A percentile compares a stretch with the other conserved stretches of the same genome.
These are phyloP conservation scores for Pouteria campechiana DNA, from an alignment of 179 eudicot species.

Conservation along the genomic window DNA sequence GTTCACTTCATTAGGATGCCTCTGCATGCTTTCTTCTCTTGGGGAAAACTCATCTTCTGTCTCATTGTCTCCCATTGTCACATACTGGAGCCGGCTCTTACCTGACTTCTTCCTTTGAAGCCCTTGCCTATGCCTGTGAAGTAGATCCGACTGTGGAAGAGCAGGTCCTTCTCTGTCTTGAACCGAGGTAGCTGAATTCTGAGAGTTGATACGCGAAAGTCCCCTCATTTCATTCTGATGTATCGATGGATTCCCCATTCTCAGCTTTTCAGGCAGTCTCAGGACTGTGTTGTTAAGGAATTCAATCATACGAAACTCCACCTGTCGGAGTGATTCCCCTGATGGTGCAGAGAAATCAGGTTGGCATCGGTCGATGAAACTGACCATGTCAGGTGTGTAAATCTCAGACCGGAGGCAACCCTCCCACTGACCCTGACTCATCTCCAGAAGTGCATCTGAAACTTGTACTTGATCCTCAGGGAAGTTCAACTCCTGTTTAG, in stretches of 20 bases:
- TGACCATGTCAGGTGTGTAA: conserved; percentile 58
- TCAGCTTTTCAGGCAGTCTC: conserved; percentile 62
- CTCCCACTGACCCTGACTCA: conserved; percentile 98
- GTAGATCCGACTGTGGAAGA: conserved; percentile 57
- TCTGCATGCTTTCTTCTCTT: conserved; percentile 40
- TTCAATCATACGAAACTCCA: conserved; percentile 84
- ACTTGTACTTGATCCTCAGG: conserved; percentile 67
- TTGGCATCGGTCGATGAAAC: conserved; percentile 61
- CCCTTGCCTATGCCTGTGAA: conserved; percentile 49
- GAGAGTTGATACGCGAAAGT: conserved; percentile 36
- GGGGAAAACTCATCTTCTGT: conserved; percentile 92
- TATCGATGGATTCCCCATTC: conserved; percentile 61
- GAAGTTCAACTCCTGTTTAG: conserved; percentile 68
- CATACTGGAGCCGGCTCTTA: conserved; percentile 90
- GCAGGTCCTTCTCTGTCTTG: conserved; percentile 49
- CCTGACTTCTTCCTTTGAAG: conserved; percentile 73
- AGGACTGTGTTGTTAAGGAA: conserved; percentile 59
- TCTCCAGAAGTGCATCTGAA: conserved; percentile 67
- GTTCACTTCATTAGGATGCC: conserved; percentile 22
- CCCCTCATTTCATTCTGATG: conserved; percentile 44
- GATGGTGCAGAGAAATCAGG: conserved; percentile 93
- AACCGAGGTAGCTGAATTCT: conserved; percentile 14
- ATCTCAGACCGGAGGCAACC: conserved; percentile 74
- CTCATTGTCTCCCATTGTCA: conserved; percentile 69
- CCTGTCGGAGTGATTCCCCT: conserved; percentile 92